Conservation (phyloP, 2,329 filamentous ascomycete genomes). For the Colletotrichum spaethianum region DNA sequence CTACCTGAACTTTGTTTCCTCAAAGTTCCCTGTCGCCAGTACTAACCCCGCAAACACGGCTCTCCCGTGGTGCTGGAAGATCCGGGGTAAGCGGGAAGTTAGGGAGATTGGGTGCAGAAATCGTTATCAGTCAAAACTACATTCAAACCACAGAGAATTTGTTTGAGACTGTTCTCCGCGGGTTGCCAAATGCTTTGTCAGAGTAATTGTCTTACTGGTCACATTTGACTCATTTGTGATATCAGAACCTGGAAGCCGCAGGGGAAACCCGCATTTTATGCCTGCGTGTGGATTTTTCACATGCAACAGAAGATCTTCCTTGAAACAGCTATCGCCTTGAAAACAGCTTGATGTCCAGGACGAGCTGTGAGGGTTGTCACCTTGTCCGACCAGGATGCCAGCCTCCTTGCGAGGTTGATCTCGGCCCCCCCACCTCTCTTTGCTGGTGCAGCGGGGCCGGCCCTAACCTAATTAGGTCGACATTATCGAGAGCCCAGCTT, state of each 20-base stretch:
- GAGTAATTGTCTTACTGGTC: not conserved
- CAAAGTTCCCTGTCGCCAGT: not conserved
- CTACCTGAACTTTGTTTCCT: not conserved
- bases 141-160: no score
- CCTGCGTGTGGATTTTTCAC: not conserved
- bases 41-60: not conserved
- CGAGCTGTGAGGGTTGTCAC: not conserved
- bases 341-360: not conserved
- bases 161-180: not conserved
- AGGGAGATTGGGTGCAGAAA: no score
- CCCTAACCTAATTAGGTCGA: not conserved
- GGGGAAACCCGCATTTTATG: not conserved
- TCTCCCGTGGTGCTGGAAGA: not conserved
- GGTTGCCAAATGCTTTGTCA: not conserved
- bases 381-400: not conserved
- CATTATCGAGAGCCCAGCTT: not conserved
- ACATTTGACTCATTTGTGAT: no score
- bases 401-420: not conserved
- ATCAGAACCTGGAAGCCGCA: not conserved
- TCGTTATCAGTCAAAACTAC: not conserved
- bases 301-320: not conserved
- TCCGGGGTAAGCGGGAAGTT: not conserved
- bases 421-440: slow-evolving; percentile 29
- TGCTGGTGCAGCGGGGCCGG: slow-evolving; percentile 17
- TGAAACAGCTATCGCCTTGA: not conserved